These are phyloP conservation scores for Aegilops speltoides DNA, from an alignment of 176 grass and related monocot genomes.

Conservation along the genomic window DNA sequence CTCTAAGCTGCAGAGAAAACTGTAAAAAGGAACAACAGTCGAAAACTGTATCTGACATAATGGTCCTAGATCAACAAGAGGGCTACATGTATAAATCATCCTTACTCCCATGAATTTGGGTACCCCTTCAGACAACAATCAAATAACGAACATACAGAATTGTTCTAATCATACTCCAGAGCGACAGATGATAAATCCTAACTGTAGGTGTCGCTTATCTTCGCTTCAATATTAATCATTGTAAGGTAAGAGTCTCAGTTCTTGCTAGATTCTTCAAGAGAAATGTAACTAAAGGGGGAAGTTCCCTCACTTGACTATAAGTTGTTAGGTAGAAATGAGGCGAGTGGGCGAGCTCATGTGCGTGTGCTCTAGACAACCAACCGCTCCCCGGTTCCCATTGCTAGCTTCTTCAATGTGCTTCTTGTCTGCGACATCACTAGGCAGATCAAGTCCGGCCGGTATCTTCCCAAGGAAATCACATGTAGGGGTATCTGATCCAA, in stretches of 20 bases:
- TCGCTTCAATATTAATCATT: not conserved
- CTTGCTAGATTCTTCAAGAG: not conserved
- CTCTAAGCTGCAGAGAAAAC: not conserved
- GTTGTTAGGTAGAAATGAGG: not conserved
- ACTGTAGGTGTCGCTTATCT: not conserved
- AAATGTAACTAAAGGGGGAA: not conserved
- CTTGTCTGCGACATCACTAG: slow-evolving; percentile 41
- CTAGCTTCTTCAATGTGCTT: slow-evolving; percentile 17
- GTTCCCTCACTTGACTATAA: not conserved
- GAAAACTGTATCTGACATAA: not conserved
- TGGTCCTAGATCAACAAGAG: not conserved
- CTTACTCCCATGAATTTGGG: not conserved
- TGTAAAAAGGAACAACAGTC: not conserved
- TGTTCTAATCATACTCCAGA: not conserved
- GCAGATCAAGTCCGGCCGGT: slow-evolving; percentile 47
- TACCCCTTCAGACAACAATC: not conserved
- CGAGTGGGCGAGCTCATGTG: not conserved
- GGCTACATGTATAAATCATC: not conserved
- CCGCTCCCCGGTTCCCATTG: not conserved
- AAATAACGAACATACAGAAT: not conserved
- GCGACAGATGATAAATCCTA: not conserved
- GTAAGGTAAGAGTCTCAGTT: slow-evolving; percentile 2
- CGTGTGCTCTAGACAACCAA: not conserved
- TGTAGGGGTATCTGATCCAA: slow-evolving; percentile 34
- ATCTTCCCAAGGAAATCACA: slow-evolving; percentile 67